phyloP scores from a whole-genome alignment of 1,139 yeast species.

The Casaregolazyma suthepensis region DNA sequence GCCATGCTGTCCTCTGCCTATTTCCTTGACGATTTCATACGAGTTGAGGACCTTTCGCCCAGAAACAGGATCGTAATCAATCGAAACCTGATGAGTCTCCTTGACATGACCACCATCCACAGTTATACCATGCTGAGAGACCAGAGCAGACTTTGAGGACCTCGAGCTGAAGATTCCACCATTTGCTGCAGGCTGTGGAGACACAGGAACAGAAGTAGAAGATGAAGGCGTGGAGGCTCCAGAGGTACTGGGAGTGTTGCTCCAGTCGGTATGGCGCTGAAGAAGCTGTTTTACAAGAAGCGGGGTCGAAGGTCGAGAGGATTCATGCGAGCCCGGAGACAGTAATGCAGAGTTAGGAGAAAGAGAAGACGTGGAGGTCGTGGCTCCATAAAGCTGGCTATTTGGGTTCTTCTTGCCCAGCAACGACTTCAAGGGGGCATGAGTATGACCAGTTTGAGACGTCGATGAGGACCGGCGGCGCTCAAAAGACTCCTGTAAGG shows the following conservation, averaged over 20 bases:
- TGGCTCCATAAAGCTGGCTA: slow-evolving; percentile 5
- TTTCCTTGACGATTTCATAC: slow-evolving; percentile 79
- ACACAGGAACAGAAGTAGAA: background rate
- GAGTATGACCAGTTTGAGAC: slow-evolving; percentile 14
- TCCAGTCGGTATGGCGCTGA: background rate
- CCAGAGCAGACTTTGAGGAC: background rate
- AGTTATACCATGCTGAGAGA: background rate
- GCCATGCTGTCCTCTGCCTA: slow-evolving; percentile 97
- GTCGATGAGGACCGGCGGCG: background rate
- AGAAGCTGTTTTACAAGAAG: background rate
- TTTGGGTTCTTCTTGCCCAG: slow-evolving; percentile 2
- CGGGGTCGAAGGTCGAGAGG: background rate
- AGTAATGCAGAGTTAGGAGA: background rate
- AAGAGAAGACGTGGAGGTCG: slow-evolving; percentile 8
- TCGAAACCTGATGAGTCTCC: slow-evolving; percentile 73
- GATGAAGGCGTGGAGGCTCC: background rate
- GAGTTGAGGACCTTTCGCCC: slow-evolving; percentile 81
- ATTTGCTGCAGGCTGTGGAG: background rate
- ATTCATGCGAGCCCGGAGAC: background rate
- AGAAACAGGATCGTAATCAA: slow-evolving; percentile 85
- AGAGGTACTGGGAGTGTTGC: background rate
- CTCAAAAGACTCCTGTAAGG: slow-evolving; percentile 1
- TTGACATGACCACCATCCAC: slow-evolving; percentile 44
- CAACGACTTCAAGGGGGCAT: slow-evolving; percentile 14
- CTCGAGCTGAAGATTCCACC: background rate